Percentiles rank a stretch among this genome's conserved stretches.
Evolutionary conservation across 176 grass and related monocot species (phyloP).

Genomic region (Oropetium thomaeum): DNA sequence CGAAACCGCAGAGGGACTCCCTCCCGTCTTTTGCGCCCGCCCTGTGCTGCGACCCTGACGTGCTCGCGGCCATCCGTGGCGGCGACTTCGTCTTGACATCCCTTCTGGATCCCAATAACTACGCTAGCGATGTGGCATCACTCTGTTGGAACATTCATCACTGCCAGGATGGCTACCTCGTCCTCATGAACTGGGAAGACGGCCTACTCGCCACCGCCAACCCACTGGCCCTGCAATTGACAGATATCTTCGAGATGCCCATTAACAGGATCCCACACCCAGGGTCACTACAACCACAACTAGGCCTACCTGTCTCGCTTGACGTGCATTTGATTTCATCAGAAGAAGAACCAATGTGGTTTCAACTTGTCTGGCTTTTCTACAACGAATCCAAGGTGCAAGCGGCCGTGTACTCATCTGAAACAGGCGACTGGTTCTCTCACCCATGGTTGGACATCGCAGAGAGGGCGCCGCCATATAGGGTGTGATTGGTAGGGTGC

Average conservation of each 20-base stretch:
- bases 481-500: too few relatives aligned
- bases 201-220: neutral
- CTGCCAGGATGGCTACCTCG: neutral
- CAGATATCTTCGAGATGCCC: too few relatives aligned
- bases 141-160: neutral
- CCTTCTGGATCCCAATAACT: too few relatives aligned
- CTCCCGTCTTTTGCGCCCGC: neutral
- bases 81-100: conserved; percentile 16
- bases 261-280: too few relatives aligned
- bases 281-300: too few relatives aligned
- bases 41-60: neutral
- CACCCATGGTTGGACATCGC: neutral
- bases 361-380: neutral
- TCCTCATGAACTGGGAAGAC: neutral
- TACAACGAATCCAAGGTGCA: neutral
- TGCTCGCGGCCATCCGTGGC: neutral
- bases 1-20: neutral
- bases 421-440: neutral
- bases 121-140: too few relatives aligned
- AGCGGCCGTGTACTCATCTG: neutral
- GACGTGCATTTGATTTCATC: neutral
- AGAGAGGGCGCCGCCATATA: neutral
- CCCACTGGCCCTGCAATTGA: neutral
- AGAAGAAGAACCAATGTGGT: neutral
- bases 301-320: too few relatives aligned